These are phyloP conservation scores for Pelargonium myrrhifolium DNA, from an alignment of 441 rosid species.

Conservation along the genomic window DNA sequence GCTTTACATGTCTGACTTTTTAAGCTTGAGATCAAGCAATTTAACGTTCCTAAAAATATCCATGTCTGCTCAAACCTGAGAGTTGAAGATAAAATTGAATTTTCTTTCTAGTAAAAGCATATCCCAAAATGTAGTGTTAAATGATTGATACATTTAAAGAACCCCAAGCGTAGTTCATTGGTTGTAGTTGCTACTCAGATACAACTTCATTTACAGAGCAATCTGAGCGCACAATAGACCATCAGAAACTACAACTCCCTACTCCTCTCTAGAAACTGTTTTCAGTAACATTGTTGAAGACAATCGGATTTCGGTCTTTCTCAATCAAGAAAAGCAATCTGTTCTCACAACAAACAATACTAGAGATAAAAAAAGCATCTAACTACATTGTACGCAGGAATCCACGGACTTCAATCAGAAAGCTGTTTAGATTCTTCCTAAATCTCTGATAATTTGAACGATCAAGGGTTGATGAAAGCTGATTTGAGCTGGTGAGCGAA, in stretches of 20 bases:
- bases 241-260: background rate
- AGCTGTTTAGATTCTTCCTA: slow-evolving; percentile 73
- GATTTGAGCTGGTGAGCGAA: slow-evolving; percentile 70
- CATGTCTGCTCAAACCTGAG: no score
- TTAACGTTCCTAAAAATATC: no score
- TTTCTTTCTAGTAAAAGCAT: no score
- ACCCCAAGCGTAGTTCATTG: no score
- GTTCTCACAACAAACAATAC: background rate
- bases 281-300: no score
- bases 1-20: no score
- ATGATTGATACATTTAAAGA: no score
- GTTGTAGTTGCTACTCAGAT: background rate
- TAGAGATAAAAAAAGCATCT: background rate
- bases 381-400: slow-evolving; percentile 61
- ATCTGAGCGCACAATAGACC: background rate
- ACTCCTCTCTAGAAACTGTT: background rate
- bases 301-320: background rate
- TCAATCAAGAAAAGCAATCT: background rate
- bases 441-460: slow-evolving; percentile 86
- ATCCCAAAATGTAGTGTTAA: no score
- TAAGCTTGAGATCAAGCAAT: no score
- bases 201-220: background rate
- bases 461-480: slow-evolving; percentile 68
- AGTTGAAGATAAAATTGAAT: no score
- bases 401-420: slow-evolving; percentile 84